These are phyloP conservation scores for Peronospora tabacina DNA, from an alignment of 352 stramenopile species.

Conservation along the genomic window DNA sequence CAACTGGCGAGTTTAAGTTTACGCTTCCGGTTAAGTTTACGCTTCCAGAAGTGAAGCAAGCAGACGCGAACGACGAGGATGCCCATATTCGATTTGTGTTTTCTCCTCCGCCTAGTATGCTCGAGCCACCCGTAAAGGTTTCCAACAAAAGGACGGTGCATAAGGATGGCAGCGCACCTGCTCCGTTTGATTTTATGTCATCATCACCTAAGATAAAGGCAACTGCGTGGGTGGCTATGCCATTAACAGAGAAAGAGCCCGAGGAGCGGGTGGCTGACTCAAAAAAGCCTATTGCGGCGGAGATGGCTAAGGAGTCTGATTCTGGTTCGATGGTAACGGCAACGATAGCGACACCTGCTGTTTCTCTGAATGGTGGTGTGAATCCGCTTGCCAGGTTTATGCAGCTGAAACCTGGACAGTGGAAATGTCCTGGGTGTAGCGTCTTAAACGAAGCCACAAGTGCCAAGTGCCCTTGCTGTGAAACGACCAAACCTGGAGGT, in stretches of 20 bases:
- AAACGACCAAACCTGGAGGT: constrained; percentile 43
- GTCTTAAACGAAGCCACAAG: constrained; percentile 53
- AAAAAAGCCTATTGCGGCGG: constrained; percentile 10
- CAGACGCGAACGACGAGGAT: constrained; percentile 35
- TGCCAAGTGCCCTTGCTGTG: constrained; percentile 75
- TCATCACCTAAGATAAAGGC: constrained; percentile 46
- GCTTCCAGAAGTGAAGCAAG: constrained; percentile 6
- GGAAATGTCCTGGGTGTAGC: constrained; percentile 74
- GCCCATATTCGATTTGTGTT: constrained; percentile 49
- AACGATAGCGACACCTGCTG: background rate
- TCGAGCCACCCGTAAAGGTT: constrained; percentile 42
- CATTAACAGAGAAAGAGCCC: constrained; percentile 19
- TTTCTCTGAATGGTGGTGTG: constrained; percentile 15
- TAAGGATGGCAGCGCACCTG: constrained; percentile 21
- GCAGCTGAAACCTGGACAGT: constrained; percentile 57
- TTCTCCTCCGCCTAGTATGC: constrained; percentile 44
- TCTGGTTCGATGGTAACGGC: background rate
- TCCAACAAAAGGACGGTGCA: constrained; percentile 23
- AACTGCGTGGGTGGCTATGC: constrained; percentile 32
- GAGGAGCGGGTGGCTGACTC: constrained; percentile 17
- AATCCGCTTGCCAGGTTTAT: constrained; percentile 64
- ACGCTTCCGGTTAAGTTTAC: constrained; percentile 32
- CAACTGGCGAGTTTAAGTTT: constrained; percentile 43
- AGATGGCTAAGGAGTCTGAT: constrained; percentile 10
- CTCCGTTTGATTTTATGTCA: constrained; percentile 61